Percentiles rank a stretch among this genome's conserved stretches.
These are phyloP conservation scores for Gossypium stocksii DNA, from an alignment of 345 rosid genomes.

Conservation along the genomic window DNA sequence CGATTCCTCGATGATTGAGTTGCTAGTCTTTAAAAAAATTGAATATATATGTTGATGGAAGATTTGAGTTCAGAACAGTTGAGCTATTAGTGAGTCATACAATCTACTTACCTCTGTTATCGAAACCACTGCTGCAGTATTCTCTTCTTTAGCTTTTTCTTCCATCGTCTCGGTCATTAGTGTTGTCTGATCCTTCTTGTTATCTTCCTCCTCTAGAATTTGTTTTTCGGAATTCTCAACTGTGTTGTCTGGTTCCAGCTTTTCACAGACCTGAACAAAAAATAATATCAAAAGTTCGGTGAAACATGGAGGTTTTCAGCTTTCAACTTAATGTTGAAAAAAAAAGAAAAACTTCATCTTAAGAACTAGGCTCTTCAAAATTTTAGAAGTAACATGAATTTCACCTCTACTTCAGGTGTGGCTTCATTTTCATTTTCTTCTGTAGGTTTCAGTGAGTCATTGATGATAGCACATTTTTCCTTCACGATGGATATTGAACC, in stretches of 20 bases:
- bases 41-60: slow-evolving; percentile 3
- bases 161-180: neutral
- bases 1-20: slow-evolving; percentile 18
- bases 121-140: neutral
- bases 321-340: neutral
- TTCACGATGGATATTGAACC: too few relatives aligned
- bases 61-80: neutral
- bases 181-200: neutral
- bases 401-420: too few relatives aligned
- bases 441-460: too few relatives aligned
- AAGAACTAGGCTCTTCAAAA: too few relatives aligned
- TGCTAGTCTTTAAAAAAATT: slow-evolving; percentile 21
- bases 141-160: slow-evolving; percentile 3
- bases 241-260: neutral
- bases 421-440: too few relatives aligned
- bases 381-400: too few relatives aligned
- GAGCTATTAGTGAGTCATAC: neutral
- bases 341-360: too few relatives aligned
- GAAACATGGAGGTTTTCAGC: neutral
- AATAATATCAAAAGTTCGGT: neutral
- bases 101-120: slow-evolving; percentile 21
- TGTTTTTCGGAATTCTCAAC: neutral
- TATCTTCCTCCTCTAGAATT: neutral
- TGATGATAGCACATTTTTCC: too few relatives aligned
- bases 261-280: neutral